A percentile compares a stretch with the other conserved stretches of the same genome.
phyloP scores from a whole-genome alignment of 768 basidiomycete species.

The Crepidotus variabilis region DNA sequence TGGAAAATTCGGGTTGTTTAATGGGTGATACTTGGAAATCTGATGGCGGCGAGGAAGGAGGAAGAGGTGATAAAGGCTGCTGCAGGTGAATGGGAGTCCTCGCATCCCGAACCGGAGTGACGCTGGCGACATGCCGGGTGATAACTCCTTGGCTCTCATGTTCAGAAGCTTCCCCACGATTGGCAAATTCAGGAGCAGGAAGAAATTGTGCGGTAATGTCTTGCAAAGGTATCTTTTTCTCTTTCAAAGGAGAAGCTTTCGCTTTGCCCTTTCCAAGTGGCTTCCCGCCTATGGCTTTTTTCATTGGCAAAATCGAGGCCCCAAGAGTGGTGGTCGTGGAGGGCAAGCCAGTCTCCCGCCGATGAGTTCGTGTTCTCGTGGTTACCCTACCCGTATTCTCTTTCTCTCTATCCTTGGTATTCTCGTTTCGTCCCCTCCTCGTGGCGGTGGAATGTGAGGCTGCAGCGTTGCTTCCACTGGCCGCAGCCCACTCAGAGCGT shows the following conservation, averaged over 20 bases:
- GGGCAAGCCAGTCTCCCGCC: slow-evolving; percentile 1
- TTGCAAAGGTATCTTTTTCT: slow-evolving; percentile 29
- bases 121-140: neutral
- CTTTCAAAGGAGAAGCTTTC: slow-evolving; percentile 14
- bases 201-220: slow-evolving; percentile 30
- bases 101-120: neutral
- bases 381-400: slow-evolving; percentile 6
- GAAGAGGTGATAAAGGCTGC: slow-evolving; percentile 25
- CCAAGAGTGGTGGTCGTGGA: slow-evolving; percentile 1
- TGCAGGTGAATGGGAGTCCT: neutral
- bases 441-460: neutral
- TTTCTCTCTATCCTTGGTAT: slow-evolving; percentile 8
- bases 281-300: slow-evolving; percentile 5
- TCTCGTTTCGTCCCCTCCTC: slow-evolving; percentile 2
- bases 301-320: neutral
- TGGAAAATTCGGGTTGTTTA: neutral
- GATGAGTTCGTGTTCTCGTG: slow-evolving; percentile 3
- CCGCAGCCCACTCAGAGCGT: slow-evolving; percentile 2
- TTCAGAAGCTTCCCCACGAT: slow-evolving; percentile 16
- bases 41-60: slow-evolving; percentile 31
- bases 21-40: slow-evolving; percentile 7
- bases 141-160: neutral
- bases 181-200: slow-evolving; percentile 23
- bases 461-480: neutral
- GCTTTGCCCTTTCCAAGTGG: slow-evolving; percentile 19